phyloP scores from a whole-genome alignment of 164 flowering plant species.

The Paratinospora sagittata region DNA sequence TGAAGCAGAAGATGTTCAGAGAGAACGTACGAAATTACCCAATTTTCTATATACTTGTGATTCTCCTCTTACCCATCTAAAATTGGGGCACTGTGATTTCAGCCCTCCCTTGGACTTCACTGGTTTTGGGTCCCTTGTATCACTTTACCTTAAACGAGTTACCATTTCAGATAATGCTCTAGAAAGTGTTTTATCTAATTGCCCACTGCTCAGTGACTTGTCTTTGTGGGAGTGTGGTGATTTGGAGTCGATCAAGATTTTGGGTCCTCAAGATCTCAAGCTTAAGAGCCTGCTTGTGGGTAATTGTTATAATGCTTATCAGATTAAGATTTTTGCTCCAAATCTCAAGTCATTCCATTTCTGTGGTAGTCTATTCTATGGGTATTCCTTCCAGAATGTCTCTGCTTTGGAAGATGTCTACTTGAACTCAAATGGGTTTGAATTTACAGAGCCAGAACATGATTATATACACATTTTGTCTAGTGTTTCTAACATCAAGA shows the following conservation, averaged over 20 bases:
- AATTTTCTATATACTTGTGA: neutral
- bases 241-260: slow-evolving; percentile 5
- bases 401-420: neutral
- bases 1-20: no score
- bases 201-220: slow-evolving; percentile 8
- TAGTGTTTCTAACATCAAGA: slow-evolving; percentile 2
- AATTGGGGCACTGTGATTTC: slow-evolving; percentile 3
- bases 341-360: slow-evolving; percentile 7
- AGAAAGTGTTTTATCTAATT: neutral
- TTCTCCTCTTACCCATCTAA: slow-evolving; percentile 7
- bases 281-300: slow-evolving; percentile 11
- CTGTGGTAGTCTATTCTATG: neutral
- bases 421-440: neutral
- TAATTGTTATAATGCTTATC: slow-evolving; percentile 2
- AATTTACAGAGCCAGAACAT: neutral
- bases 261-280: neutral
- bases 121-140: slow-evolving; percentile 11
- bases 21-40: neutral
- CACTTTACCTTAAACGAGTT: slow-evolving; percentile 7
- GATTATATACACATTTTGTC: slow-evolving; percentile 2
- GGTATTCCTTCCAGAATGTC: neutral
- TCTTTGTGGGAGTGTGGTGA: neutral
- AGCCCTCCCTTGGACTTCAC: slow-evolving; percentile 5
- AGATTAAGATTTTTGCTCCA: neutral
- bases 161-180: slow-evolving; percentile 1